Base-by-base conservation (phyloP, 768 basidiomycete genomes). In the Tulasnella sp. region DNA sequence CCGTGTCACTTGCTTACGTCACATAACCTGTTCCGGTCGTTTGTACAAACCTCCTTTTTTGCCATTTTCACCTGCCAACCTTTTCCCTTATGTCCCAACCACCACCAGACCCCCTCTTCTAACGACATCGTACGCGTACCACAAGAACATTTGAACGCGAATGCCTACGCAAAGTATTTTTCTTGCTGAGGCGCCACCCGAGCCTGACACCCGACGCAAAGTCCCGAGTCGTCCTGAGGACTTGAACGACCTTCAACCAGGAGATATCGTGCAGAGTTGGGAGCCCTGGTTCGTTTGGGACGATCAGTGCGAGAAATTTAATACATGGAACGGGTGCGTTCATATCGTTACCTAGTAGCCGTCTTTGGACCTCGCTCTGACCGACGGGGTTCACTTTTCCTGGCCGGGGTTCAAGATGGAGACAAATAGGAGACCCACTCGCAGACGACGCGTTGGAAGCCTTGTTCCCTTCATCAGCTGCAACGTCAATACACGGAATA, bases 201-300 rank as follows among this genome's bases (percentile, higher is more conserved):
- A 36, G 19, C 17, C 34, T 22, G 68, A 69, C 25, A 3, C 34
- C 34, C 68, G 68, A 15, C 15, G 36, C 40, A 37, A 14, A 34
- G 36, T 70, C 17, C 68, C 68, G 37, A 70, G 40, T 19, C 19
- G 37, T 36, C 73, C 73, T n/a, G 73, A 39, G n/a, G 73, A 74
- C 15, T 31, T 74, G n/a, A 52, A 74, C 73, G 2, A 25, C 2
- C 52, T 74, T 25, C 34, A 15, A 36, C 49, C 31, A 17, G 73
- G 73, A 19, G 73, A 74, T 29, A 37, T 58, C 52, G 73, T 74
- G 22, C 73, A 74, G 49, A 74, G 73, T 52, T 74, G 73, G 73
- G 73, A 74, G 36, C 73, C 73, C 7, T 74, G 73, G 73, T 52
- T 74, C 73, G 73, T 58, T 22, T 74, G 73, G 73, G 36, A 54